Percentiles rank a stretch among this genome's conserved stretches.
Conservation (phyloP, 2,329 filamentous ascomycete genomes). For the Paracamarosporium sp. region DNA sequence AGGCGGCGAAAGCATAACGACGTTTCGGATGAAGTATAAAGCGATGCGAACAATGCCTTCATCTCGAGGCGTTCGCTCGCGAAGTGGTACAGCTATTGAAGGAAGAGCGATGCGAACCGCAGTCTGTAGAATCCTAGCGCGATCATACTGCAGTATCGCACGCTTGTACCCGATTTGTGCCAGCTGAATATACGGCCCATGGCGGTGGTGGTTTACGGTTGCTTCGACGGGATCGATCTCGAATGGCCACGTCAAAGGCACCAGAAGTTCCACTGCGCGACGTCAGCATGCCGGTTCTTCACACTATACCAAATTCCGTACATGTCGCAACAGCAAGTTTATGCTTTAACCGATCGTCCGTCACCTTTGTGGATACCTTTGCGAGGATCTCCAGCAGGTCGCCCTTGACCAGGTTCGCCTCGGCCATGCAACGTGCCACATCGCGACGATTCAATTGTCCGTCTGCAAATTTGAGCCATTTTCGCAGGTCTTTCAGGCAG, state of each 20-base stretch:
- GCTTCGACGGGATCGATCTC: conserved; percentile 79
- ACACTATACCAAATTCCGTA: conserved; percentile 35
- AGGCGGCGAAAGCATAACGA: conserved; percentile 82
- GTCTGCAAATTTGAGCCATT: conserved; percentile 95
- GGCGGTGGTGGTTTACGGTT: conserved; percentile 91
- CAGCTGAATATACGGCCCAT: conserved; percentile 86
- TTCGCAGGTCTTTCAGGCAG: conserved; percentile 89
- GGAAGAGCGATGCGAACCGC: conserved; percentile 83
- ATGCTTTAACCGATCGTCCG: conserved; percentile 76
- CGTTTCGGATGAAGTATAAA: conserved; percentile 87
- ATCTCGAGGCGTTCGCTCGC: conserved; percentile 79
- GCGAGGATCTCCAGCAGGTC: conserved; percentile 91
- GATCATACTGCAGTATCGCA: conserved; percentile 82
- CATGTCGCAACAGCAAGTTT: conserved; percentile 81
- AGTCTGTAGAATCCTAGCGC: conserved; percentile 77
- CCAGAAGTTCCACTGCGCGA: conserved; percentile 76
- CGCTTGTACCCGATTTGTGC: conserved; percentile 91
- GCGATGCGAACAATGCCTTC: conserved; percentile 92
- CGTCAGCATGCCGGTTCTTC: conserved; percentile 22
- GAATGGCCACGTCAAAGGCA: conserved; percentile 92
- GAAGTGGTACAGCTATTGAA: conserved; percentile 78
- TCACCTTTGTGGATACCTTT: conserved; percentile 72
- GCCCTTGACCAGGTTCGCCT: conserved; percentile 88
- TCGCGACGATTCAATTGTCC: conserved; percentile 93
- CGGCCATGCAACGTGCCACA: conserved; percentile 88